A percentile compares a stretch with the other conserved stretches of the same genome.
phyloP scores from a whole-genome alignment of 2,329 filamentous ascomycete species.

The Cladosporium sp. region DNA sequence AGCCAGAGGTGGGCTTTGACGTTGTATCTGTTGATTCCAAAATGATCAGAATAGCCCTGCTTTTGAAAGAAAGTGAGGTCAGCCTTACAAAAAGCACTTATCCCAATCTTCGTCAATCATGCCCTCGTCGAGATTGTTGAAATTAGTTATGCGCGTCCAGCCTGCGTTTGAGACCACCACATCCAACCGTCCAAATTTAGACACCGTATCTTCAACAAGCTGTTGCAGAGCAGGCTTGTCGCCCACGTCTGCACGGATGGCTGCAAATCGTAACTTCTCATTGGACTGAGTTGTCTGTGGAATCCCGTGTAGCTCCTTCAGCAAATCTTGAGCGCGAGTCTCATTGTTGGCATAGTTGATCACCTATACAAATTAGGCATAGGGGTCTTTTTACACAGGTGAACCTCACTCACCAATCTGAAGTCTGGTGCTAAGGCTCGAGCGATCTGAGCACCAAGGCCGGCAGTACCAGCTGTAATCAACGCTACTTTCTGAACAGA shows the following conservation, averaged over 20 bases:
- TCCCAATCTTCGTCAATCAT: slow-evolving; percentile 62
- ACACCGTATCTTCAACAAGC: slow-evolving; percentile 47
- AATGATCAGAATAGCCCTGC: slow-evolving; percentile 31
- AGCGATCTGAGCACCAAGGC: slow-evolving; percentile 50
- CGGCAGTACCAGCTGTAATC: slow-evolving; percentile 51
- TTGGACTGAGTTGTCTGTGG: slow-evolving; percentile 26
- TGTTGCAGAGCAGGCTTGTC: slow-evolving; percentile 44
- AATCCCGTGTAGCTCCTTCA: slow-evolving; percentile 45
- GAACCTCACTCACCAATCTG: slow-evolving; percentile 40
- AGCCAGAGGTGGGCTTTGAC: slow-evolving; percentile 64
- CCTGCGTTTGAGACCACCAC: slow-evolving; percentile 46
- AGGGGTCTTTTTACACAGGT: background rate
- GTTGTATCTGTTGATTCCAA: slow-evolving; percentile 47
- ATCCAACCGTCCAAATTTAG: slow-evolving; percentile 49
- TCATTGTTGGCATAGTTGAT: slow-evolving; percentile 51
- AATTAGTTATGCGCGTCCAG: slow-evolving; percentile 44
- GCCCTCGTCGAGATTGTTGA: slow-evolving; percentile 54
- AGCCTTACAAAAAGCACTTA: slow-evolving; percentile 45
- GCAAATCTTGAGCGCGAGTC: slow-evolving; percentile 41
- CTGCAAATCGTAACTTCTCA: slow-evolving; percentile 41
- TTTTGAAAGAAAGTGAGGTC: background rate
- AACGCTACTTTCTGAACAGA: slow-evolving; percentile 46
- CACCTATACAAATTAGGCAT: slow-evolving; percentile 34
- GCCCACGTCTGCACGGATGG: slow-evolving; percentile 49
- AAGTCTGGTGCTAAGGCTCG: slow-evolving; percentile 49